A percentile compares a stretch with the other conserved stretches of the same genome.
Evolutionary conservation across 73 alveolate species (phyloP).

Genomic region (Blepharisma stoltei): DNA sequence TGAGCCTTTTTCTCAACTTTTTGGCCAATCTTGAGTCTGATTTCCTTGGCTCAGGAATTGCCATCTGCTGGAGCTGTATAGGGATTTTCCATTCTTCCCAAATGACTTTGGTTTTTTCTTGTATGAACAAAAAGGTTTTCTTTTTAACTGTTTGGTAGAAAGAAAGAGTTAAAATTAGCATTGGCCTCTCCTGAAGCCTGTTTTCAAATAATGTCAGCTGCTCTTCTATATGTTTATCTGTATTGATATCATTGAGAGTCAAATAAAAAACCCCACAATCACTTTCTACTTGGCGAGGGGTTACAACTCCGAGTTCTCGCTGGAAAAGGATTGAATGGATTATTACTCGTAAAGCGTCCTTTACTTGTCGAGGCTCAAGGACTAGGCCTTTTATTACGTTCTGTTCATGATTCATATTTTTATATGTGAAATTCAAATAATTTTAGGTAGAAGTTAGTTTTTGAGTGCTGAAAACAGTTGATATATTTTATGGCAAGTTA

Average conservation of each 20-base stretch:
- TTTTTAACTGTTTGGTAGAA: not conserved
- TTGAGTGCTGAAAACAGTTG: too few species aligned
- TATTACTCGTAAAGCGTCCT: not conserved
- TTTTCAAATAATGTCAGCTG: not conserved
- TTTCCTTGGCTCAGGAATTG: not conserved
- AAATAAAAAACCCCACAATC: not conserved
- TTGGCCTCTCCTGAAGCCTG: not conserved
- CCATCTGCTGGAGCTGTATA: not conserved
- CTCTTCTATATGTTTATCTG: not conserved
- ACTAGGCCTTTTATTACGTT: not conserved
- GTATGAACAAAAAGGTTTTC: not conserved
- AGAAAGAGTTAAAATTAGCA: not conserved
- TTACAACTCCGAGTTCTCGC: conserved; percentile 4
- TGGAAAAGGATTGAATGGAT: conserved; percentile 5
- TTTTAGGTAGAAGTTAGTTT: too few species aligned
- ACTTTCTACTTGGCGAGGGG: not conserved
- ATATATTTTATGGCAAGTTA: too few species aligned
- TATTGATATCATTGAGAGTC: not conserved
- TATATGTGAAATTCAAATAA: too few species aligned
- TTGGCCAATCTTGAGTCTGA: not conserved
- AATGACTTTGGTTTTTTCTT: not conserved
- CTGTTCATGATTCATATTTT: too few species aligned
- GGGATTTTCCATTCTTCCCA: conserved; percentile 8
- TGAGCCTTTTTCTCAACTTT: not conserved
- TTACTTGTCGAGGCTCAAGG: not conserved